Conservation (phyloP, 805 yeast species). For the Ogataea pignaliae region DNA sequence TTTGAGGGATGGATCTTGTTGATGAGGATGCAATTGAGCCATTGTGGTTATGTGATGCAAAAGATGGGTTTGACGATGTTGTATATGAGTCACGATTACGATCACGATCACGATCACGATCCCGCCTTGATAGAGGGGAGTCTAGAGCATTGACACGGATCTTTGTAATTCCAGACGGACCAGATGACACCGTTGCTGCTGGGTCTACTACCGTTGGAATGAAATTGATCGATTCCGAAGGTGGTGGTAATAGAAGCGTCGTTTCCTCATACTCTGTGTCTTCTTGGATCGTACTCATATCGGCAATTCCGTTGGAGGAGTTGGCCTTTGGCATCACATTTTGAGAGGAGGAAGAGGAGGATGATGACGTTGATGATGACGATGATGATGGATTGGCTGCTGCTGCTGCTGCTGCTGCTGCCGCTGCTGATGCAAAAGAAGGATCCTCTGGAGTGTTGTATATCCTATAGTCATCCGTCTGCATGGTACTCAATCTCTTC, state of each 20-base stretch:
- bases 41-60: too few species aligned
- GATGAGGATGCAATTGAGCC: background rate
- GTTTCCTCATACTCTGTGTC: conserved; percentile 26
- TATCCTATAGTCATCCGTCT: conserved; percentile 27
- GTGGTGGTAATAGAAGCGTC: background rate
- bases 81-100: too few species aligned
- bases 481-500: conserved; percentile 26
- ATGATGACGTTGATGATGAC: background rate
- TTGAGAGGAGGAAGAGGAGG: too few species aligned
- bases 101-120: background rate
- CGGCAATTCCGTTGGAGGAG: conserved; percentile 6
- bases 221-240: background rate
- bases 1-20: background rate
- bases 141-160: background rate
- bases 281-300: conserved; percentile 33
- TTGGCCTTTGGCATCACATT: too few species aligned
- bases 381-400: too few species aligned
- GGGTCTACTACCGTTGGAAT: too few species aligned
- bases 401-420: background rate
- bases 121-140: background rate
- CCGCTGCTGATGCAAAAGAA: background rate
- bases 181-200: too few species aligned
- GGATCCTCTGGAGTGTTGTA: conserved; percentile 19
- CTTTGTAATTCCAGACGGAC: background rate
- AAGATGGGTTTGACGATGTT: too few species aligned